These are phyloP conservation scores for Cryphonectria japonica DNA, from an alignment of 2,329 filamentous ascomycete genomes.

Conservation along the genomic window DNA sequence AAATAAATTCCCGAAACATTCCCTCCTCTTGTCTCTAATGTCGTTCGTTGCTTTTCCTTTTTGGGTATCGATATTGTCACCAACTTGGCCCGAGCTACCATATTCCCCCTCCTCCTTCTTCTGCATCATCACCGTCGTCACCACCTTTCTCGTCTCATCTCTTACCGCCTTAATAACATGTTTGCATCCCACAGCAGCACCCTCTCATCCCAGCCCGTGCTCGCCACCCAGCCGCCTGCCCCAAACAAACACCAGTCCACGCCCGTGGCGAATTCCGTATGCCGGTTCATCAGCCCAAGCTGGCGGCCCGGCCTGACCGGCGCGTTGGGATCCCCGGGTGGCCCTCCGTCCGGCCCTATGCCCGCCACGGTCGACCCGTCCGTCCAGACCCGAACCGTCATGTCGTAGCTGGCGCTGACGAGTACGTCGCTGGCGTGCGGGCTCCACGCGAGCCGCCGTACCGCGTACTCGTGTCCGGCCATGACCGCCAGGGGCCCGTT, in stretches of 20 bases:
- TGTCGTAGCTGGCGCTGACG: slow-evolving; percentile 92
- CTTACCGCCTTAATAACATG: slow-evolving; percentile 42
- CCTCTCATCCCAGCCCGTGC: slow-evolving; percentile 91
- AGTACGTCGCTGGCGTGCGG: slow-evolving; percentile 90
- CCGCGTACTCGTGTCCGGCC: slow-evolving; percentile 87
- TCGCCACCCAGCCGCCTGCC: slow-evolving; percentile 92
- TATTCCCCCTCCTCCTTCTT: background rate
- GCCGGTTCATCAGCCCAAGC: slow-evolving; percentile 84
- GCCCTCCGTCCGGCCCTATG: background rate
- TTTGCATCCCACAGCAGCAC: slow-evolving; percentile 91
- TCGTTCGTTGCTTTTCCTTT: background rate
- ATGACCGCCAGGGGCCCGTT: slow-evolving; percentile 75
- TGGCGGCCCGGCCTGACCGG: slow-evolving; percentile 64
- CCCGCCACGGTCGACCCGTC: slow-evolving; percentile 59
- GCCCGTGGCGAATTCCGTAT: slow-evolving; percentile 95
- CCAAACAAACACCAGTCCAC: slow-evolving; percentile 99
- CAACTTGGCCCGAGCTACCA: background rate
- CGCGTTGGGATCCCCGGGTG: slow-evolving; percentile 36
- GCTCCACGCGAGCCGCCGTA: slow-evolving; percentile 85
- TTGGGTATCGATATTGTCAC: slow-evolving; percentile 27
- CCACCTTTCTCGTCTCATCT: background rate
- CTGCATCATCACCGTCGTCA: background rate
- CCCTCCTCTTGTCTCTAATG: background rate
- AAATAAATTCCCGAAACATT: background rate
- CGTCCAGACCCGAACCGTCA: slow-evolving; percentile 94